These are phyloP conservation scores for Ophiostoma piceae DNA, from an alignment of 2,329 filamentous ascomycete species.

Conservation along the genomic window DNA sequence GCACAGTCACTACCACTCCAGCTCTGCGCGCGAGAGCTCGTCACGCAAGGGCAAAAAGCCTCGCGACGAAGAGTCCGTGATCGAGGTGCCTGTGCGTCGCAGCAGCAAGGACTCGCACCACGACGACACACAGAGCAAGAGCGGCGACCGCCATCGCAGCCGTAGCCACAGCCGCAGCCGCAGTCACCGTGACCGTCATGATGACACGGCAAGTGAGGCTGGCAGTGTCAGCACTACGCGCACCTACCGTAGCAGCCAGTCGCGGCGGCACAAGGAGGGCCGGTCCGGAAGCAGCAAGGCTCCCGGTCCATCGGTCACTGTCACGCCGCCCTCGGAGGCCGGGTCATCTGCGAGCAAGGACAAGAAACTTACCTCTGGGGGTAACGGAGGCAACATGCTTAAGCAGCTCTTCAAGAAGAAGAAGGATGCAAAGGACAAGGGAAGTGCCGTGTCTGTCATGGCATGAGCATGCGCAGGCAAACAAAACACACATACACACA, in stretches of 20 bases:
- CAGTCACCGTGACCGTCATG: constrained; percentile 29
- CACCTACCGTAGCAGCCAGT: constrained; percentile 29
- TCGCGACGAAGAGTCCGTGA: neutral
- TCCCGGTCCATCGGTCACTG: constrained; percentile 22
- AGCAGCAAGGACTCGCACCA: constrained; percentile 26
- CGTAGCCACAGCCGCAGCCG: constrained; percentile 34
- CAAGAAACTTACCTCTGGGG: constrained; percentile 34
- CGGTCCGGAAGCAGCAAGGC: neutral
- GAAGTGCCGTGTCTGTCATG: constrained; percentile 24
- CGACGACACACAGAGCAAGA: constrained; percentile 26
- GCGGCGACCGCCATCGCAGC: constrained; percentile 33
- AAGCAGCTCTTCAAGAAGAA: constrained; percentile 55
- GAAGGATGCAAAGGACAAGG: constrained; percentile 41
- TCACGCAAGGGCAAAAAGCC: constrained; percentile 22
- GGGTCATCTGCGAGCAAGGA: constrained; percentile 32
- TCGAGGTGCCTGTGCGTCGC: neutral
- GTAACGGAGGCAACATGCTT: constrained; percentile 44
- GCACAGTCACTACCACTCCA: constrained; percentile 28
- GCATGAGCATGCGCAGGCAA: constrained; percentile 21
- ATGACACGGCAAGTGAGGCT: constrained; percentile 31
- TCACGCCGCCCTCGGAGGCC: constrained; percentile 3
- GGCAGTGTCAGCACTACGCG: constrained; percentile 24
- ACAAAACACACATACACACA: neutral
- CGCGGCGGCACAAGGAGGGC: constrained; percentile 23
- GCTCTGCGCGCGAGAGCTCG: constrained; percentile 20